Evolutionary conservation across 176 grass and related monocot genomes (phyloP).

Genomic region (Themeda triandra): DNA sequence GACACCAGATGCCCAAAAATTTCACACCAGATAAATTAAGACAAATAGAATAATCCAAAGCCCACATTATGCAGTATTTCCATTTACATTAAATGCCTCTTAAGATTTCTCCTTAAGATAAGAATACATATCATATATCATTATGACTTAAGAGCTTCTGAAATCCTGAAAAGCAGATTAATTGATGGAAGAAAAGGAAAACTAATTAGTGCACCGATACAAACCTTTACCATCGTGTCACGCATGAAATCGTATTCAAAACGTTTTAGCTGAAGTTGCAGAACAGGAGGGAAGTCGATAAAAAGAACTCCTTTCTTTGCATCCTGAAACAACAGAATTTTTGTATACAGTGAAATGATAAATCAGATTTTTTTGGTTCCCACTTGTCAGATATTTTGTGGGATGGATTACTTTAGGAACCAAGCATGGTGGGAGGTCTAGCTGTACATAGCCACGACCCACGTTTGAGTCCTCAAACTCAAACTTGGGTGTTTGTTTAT

Average conservation of each 20-base stretch:
- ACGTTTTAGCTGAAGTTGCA: constrained; percentile 97
- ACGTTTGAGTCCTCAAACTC: neutral
- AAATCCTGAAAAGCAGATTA: neutral
- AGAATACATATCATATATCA: neutral
- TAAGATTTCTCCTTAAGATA: neutral
- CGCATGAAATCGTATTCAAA: constrained; percentile 99
- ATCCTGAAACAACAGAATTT: constrained; percentile 68
- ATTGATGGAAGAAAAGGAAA: neutral
- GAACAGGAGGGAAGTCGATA: constrained; percentile 94
- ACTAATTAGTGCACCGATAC: constrained; percentile 32
- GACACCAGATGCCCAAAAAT: neutral
- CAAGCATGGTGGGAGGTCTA: neutral
- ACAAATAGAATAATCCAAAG: neutral
- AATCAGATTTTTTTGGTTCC: neutral
- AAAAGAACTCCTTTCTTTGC: constrained; percentile 99
- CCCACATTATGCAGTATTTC: neutral
- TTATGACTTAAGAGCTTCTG: neutral
- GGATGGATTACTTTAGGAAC: neutral
- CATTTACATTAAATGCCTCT: neutral
- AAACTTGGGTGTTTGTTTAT: neutral
- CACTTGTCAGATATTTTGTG: neutral
- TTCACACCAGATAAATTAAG: neutral
- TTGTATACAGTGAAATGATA: neutral
- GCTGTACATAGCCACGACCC: neutral
- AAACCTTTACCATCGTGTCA: constrained; percentile 98